Conservation (phyloP, 768 basidiomycete genomes). For the Botryobasidium botryosum region DNA sequence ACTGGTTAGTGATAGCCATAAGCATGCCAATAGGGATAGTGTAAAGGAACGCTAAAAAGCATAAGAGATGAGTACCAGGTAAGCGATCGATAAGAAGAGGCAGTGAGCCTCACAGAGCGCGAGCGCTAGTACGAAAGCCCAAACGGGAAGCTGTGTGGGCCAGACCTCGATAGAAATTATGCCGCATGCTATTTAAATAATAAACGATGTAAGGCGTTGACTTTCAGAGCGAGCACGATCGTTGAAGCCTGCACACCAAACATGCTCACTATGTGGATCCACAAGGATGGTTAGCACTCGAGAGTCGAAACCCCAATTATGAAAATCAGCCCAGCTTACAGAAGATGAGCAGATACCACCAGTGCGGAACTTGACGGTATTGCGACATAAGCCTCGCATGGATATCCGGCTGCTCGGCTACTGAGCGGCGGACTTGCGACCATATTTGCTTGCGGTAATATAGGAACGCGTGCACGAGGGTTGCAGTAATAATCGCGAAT, state of each 20-base stretch:
- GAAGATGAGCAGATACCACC: conserved; percentile 69
- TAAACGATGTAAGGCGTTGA: conserved; percentile 14
- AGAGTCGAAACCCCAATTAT: background rate
- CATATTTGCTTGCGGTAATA: conserved; percentile 75
- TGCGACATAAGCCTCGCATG: conserved; percentile 66
- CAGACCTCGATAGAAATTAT: conserved; percentile 52
- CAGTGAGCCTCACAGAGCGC: conserved; percentile 21
- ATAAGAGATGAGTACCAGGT: too few relatives aligned
- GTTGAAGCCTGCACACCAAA: background rate
- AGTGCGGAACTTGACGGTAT: conserved; percentile 66
- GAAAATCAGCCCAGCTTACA: conserved; percentile 8
- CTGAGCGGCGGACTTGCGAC: conserved; percentile 47
- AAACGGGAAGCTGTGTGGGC: conserved; percentile 50
- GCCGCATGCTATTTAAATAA: conserved; percentile 27
- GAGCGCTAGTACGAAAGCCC: conserved; percentile 64
- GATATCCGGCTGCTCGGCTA: conserved; percentile 68
- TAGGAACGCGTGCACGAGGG: conserved; percentile 64
- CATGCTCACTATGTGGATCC: too few relatives aligned
- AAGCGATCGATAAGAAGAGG: background rate
- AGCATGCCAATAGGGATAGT: conserved; percentile 72
- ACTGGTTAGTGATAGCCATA: conserved; percentile 67
- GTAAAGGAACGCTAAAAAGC: conserved; percentile 34
- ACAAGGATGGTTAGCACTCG: background rate
- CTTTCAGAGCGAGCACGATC: too few relatives aligned
- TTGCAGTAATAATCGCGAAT: conserved; percentile 57